Evolutionary conservation across 2,329 filamentous ascomycete genomes (phyloP).

Genomic region (Bipolaris sorokiniana): DNA sequence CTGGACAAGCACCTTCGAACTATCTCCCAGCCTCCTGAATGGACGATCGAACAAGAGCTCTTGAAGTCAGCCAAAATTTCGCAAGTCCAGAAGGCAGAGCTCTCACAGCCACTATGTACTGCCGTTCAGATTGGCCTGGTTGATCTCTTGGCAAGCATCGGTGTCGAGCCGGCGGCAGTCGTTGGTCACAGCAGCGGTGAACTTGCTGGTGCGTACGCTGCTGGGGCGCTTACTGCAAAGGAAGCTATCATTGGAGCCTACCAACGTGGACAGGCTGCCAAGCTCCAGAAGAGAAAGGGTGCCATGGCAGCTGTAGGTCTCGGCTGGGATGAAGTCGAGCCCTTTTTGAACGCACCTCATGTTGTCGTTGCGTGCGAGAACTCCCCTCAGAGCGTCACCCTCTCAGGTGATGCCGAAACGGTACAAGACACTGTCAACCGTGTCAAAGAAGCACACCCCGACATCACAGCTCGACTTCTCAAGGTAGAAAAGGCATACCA

Average conservation of each 20-base stretch:
- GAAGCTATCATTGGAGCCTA: constrained; percentile 30
- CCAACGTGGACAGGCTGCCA: constrained; percentile 17
- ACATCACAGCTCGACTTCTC: constrained; percentile 25
- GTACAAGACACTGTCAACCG: neutral
- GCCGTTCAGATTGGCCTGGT: constrained; percentile 31
- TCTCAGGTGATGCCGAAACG: constrained; percentile 28
- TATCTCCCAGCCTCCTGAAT: constrained; percentile 5
- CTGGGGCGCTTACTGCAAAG: constrained; percentile 27
- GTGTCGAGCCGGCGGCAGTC: constrained; percentile 24
- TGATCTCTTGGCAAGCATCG: constrained; percentile 10
- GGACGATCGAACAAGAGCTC: constrained; percentile 22
- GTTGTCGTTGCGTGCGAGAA: constrained; percentile 26
- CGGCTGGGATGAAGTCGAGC: constrained; percentile 4
- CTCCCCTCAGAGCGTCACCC: constrained; percentile 25
- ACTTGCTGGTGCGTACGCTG: constrained; percentile 50
- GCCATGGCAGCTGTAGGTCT: constrained; percentile 23
- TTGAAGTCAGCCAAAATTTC: constrained; percentile 6
- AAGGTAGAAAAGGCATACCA: constrained; percentile 37
- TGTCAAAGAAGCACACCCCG: constrained; percentile 26
- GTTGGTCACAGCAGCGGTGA: constrained; percentile 52
- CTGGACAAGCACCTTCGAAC: constrained; percentile 12
- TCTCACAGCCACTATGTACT: constrained; percentile 33
- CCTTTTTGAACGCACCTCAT: neutral
- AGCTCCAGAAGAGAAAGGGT: constrained; percentile 2
- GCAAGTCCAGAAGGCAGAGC: constrained; percentile 20